phyloP scores from a whole-genome alignment of 805 yeast genomes.

The Priceomyces carsonii region DNA sequence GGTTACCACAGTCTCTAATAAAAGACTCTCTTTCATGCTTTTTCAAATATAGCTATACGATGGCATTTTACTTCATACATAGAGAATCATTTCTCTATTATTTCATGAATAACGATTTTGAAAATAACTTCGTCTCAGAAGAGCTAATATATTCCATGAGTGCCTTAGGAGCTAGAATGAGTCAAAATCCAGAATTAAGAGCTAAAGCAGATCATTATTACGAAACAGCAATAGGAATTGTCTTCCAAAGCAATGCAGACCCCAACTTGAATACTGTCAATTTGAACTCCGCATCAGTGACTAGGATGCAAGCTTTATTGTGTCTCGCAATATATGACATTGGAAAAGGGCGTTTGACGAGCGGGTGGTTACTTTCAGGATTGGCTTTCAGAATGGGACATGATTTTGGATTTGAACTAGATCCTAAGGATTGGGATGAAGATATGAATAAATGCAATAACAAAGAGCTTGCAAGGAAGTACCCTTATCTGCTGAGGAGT shows the following conservation, averaged over 20 bases:
- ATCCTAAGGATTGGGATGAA: slow-evolving; percentile 14
- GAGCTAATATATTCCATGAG: slow-evolving; percentile 10
- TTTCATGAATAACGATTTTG: slow-evolving; percentile 13
- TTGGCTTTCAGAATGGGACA: slow-evolving; percentile 14
- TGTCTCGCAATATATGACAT: slow-evolving; percentile 14
- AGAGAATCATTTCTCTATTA: slow-evolving; percentile 12
- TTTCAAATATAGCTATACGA: slow-evolving; percentile 11
- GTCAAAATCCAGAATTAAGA: slow-evolving; percentile 3
- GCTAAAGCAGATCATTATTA: slow-evolving; percentile 10
- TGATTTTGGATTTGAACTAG: slow-evolving; percentile 15
- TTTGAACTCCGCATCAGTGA: slow-evolving; percentile 8
- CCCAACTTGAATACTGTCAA: slow-evolving; percentile 1
- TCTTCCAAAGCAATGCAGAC: slow-evolving; percentile 6
- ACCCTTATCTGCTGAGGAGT: slow-evolving; percentile 9
- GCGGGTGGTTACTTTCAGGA: slow-evolving; percentile 15
- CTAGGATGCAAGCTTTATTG: slow-evolving; percentile 12
- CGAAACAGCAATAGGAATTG: slow-evolving; percentile 4
- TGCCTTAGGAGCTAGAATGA: slow-evolving; percentile 10
- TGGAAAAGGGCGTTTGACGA: slow-evolving; percentile 14
- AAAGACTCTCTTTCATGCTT: slow-evolving; percentile 9
- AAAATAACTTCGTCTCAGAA: slow-evolving; percentile 12
- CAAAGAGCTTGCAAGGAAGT: slow-evolving; percentile 1
- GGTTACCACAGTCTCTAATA: slow-evolving; percentile 5
- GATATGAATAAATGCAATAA: slow-evolving; percentile 1
- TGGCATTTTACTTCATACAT: slow-evolving; percentile 10